phyloP scores from a whole-genome alignment of 2,329 filamentous ascomycete species.

The Neonectria punicea region DNA sequence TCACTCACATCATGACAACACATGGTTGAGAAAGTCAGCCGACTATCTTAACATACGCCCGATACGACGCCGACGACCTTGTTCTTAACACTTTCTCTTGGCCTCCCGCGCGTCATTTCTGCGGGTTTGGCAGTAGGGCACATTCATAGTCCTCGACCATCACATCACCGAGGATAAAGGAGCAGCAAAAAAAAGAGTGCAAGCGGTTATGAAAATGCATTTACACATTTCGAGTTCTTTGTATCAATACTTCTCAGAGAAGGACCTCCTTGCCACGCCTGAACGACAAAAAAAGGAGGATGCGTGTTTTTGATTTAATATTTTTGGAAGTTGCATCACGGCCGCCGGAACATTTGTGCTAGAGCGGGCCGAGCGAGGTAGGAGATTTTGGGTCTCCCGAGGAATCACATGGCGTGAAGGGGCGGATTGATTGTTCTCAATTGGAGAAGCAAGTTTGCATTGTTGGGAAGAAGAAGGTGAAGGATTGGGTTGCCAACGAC shows the following conservation, averaged over 20 bases:
- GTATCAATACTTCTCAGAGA: constrained; percentile 54
- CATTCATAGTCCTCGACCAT: constrained; percentile 36
- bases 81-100: constrained; percentile 41
- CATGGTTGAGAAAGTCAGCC: constrained; percentile 35
- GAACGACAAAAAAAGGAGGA: constrained; percentile 40
- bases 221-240: constrained; percentile 56
- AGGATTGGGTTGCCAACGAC: constrained; percentile 41
- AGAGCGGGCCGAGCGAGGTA: constrained; percentile 37
- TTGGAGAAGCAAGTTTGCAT: constrained; percentile 31
- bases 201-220: constrained; percentile 53
- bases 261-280: constrained; percentile 45
- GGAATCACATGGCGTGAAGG: constrained; percentile 38
- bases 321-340: constrained; percentile 39
- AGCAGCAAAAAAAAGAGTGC: constrained; percentile 48
- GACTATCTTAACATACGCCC: constrained; percentile 44
- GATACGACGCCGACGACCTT: constrained; percentile 48
- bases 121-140: constrained; percentile 45
- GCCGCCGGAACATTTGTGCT: constrained; percentile 23
- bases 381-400: constrained; percentile 27
- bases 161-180: constrained; percentile 47
- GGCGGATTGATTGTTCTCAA: constrained; percentile 31
- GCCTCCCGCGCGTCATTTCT: constrained; percentile 33
- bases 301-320: constrained; percentile 37
- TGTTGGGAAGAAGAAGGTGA: constrained; percentile 24
- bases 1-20: constrained; percentile 25